Conservation (phyloP, 2,329 filamentous ascomycete species). For the Tolypocladium capitatum region DNA sequence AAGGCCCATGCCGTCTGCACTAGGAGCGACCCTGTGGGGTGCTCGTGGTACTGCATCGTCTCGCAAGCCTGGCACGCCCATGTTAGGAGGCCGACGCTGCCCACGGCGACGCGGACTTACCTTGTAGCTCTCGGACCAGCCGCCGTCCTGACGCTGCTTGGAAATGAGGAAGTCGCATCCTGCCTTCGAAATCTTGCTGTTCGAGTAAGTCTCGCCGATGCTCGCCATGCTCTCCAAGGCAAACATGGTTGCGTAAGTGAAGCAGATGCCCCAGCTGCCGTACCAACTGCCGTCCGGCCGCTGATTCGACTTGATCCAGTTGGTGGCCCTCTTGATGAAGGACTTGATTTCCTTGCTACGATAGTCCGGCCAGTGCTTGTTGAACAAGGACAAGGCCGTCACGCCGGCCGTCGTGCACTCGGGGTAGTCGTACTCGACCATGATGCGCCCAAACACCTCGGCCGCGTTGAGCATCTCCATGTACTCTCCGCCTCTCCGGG, state of each 20-base stretch:
- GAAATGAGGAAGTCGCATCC: conserved; percentile 79
- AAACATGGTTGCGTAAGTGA: conserved; percentile 95
- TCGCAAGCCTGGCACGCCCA: conserved; percentile 54
- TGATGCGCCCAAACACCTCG: conserved; percentile 92
- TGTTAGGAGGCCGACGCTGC: conserved; percentile 5
- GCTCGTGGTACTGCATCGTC: conserved; percentile 59
- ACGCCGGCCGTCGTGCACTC: conserved; percentile 95
- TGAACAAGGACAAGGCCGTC: conserved; percentile 73
- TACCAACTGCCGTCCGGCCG: conserved; percentile 86
- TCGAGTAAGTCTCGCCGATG: conserved; percentile 70
- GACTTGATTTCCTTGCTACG: conserved; percentile 58
- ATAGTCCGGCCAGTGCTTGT: conserved; percentile 69
- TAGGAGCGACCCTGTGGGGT: conserved; percentile 65
- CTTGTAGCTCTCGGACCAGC: conserved; percentile 92
- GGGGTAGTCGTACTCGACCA: conserved; percentile 97
- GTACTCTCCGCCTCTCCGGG: conserved; percentile 60
- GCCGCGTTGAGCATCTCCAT: conserved; percentile 86
- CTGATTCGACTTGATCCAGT: conserved; percentile 74
- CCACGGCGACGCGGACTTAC: conserved; percentile 22
- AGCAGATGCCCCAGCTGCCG: conserved; percentile 95
- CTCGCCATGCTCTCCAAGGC: conserved; percentile 74
- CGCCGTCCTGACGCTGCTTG: conserved; percentile 77
- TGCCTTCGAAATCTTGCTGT: conserved; percentile 53
- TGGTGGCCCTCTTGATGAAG: conserved; percentile 61
- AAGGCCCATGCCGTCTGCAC: conserved; percentile 91